Evolutionary conservation across 805 yeast species (phyloP).

Genomic region (Lipomyces yamanashiensis): DNA sequence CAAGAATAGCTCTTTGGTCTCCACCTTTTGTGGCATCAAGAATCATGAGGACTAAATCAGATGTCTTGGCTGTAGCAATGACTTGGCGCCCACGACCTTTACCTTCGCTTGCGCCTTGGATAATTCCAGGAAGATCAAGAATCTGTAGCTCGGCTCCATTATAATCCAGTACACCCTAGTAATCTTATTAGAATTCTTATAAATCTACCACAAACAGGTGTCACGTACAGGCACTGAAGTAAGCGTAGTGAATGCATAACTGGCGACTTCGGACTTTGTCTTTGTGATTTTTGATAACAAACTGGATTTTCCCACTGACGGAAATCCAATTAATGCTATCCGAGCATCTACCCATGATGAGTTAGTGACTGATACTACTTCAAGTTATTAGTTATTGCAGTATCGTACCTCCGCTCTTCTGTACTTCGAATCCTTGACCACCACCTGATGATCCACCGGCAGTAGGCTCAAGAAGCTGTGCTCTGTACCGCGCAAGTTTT

Average conservation of each 20-base stretch:
- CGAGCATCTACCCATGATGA: constrained; percentile 66
- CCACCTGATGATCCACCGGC: constrained; percentile 70
- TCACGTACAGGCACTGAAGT: constrained; percentile 76
- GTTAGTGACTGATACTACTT: not conserved
- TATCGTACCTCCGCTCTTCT: constrained; percentile 77
- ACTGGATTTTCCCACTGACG: constrained; percentile 96
- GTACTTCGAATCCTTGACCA: constrained; percentile 91
- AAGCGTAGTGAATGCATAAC: constrained; percentile 91
- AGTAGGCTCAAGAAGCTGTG: constrained; percentile 89
- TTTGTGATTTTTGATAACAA: constrained; percentile 86
- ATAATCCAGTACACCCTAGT: constrained; percentile 79
- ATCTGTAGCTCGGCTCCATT: constrained; percentile 97
- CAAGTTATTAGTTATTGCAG: not conserved
- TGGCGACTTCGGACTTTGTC: constrained; percentile 93
- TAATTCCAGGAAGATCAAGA: constrained; percentile 97
- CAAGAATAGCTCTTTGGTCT: constrained; percentile 85
- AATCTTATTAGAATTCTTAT: not conserved
- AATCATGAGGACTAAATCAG: constrained; percentile 90
- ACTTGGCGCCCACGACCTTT: constrained; percentile 98
- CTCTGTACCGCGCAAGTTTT: constrained; percentile 81
- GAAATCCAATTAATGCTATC: constrained; percentile 93
- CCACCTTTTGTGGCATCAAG: constrained; percentile 93
- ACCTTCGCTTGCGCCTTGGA: constrained; percentile 95
- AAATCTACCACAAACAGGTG: not conserved
- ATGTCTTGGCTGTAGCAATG: constrained; percentile 89